Evolutionary conservation across 495 filamentous ascomycete genomes (phyloP).

Genomic region (Penicillium atrosanguineum): DNA sequence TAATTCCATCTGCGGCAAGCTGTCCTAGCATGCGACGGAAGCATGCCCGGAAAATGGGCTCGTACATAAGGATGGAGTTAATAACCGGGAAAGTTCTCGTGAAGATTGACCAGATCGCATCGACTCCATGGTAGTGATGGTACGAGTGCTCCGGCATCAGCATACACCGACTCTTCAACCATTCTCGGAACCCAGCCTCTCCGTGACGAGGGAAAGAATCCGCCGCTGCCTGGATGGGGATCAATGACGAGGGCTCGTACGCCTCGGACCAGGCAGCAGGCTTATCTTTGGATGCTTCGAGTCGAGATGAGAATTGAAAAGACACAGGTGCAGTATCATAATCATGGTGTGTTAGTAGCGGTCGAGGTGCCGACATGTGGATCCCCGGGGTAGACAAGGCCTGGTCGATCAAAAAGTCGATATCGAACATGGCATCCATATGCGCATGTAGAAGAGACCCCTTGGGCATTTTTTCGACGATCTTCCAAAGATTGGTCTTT

Average conservation of each 20-base stretch:
- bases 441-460: constrained; percentile 87
- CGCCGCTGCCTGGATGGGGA: constrained; percentile 64
- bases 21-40: constrained; percentile 64
- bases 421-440: constrained; percentile 84
- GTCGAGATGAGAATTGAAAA: constrained; percentile 52
- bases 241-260: constrained; percentile 54
- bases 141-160: constrained; percentile 68
- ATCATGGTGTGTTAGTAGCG: constrained; percentile 48
- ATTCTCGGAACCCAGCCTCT: constrained; percentile 66
- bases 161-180: constrained; percentile 72
- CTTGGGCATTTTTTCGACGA: constrained; percentile 85
- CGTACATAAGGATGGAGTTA: constrained; percentile 75
- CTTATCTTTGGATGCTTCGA: constrained; percentile 19
- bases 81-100: constrained; percentile 65
- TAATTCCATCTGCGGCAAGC: constrained; percentile 72
- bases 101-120: constrained; percentile 80
- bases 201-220: constrained; percentile 70
- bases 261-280: constrained; percentile 57
- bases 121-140: constrained; percentile 76
- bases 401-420: constrained; percentile 70
- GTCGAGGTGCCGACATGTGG: constrained; percentile 56
- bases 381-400: constrained; percentile 74
- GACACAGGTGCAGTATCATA: constrained; percentile 40
- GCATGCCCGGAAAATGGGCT: constrained; percentile 82
- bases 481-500: constrained; percentile 77